Evolutionary conservation across 1,284 basidiomycete species (phyloP), one percentile per base, ranked within the genome.

Genomic region (Leccinum pallidistipes): DNA sequence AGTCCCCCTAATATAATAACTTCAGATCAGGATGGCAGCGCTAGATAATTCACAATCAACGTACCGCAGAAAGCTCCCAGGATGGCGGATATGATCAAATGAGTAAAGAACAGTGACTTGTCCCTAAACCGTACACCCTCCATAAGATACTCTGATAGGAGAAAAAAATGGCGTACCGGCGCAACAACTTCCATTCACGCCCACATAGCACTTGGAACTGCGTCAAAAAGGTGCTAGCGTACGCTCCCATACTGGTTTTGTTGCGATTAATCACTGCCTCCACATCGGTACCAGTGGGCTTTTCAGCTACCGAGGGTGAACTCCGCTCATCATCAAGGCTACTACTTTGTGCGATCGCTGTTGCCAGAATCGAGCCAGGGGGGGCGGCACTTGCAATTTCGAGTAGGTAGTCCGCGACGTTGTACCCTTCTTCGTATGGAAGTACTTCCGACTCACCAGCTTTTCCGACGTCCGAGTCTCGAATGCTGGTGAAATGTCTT

Each of bases 331-430:
- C 79, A 27, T 27, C 27, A 27, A 27, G 27, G 71, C 50, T 3
- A 14, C 27, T 61, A 16, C n/a, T 18, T 43, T 59, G 56, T 34
- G 49, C 27, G 16, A 55, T 40, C 2, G 34, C n/a, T n/a, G 55
- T 7, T 24, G 56, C 53, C 21, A 65, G 60, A 71, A 83, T 82
- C 1, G 86, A 70, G 31, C 70, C 74, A 5, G 80, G 76, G 10
- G 83, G 80, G 31, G 84, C 80, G 52, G 86, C 86, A 66, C 85
- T 90, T 1, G 94, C 92, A 55, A 96, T 82, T 65, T 96, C 94
- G 12, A 97, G 81, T 14, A 96, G 81, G 70, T 94, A 91, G 73
- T 97, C 94, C 0, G 94, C 94, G 16, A 95, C 83, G 66, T 96
- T 97, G 78, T 95, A 94, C 0, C 91, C 92, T 49, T 85, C 79